Base-by-base conservation (phyloP, 139 green algal genomes). In the Asterochloris erici region DNA sequence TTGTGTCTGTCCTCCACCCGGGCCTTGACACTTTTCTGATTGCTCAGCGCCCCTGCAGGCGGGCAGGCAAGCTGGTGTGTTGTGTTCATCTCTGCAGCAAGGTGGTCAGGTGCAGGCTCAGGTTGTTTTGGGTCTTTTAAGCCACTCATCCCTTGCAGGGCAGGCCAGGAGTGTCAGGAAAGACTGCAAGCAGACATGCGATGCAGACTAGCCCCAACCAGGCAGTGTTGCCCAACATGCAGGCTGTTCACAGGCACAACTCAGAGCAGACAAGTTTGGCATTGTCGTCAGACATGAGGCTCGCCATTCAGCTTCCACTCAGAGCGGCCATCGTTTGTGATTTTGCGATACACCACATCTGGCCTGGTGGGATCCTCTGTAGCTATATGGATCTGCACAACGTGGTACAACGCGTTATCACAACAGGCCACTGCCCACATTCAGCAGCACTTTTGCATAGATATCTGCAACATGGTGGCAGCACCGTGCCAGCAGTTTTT, bases 241-340 rank as follows among this genome's bases (percentile, higher is more conserved):
- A 71, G 17, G 66, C 17, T 71, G 66, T 26, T 9, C 17, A 26
- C 66, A 26, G 17, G 17, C 19, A 71, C 21, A 26, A 24, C 6
- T 9, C 2, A 26, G 17, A 21, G 21, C 66, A 71, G 17, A 26
- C 66, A 71, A 24, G 10, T 24, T 71, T 1, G 4, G 9, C 19
- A 21, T 71, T 71, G 66, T 26, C 10, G 17, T 71, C 66, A 71
- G 17, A 24, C 21, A 24, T 71, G 60, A 29, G 12, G 23, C 86
- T 17, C 71, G 92, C 91, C 83, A 74, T 94, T 92, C 73, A 96
- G 82, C 29, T 82, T 86, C 88, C 90, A 98, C 12, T 91, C 74
- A 24, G 85, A 91, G 10, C 54, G 77, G 86, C 93, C 54, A 89
- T 83, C 24, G 62, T 38, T 63, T 10, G 26, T 78, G 0, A 90